A percentile compares a stretch with the other conserved stretches of the same genome.
These are phyloP conservation scores for Myxozyma sirexii DNA, from an alignment of 805 yeast genomes.

Conservation along the genomic window DNA sequence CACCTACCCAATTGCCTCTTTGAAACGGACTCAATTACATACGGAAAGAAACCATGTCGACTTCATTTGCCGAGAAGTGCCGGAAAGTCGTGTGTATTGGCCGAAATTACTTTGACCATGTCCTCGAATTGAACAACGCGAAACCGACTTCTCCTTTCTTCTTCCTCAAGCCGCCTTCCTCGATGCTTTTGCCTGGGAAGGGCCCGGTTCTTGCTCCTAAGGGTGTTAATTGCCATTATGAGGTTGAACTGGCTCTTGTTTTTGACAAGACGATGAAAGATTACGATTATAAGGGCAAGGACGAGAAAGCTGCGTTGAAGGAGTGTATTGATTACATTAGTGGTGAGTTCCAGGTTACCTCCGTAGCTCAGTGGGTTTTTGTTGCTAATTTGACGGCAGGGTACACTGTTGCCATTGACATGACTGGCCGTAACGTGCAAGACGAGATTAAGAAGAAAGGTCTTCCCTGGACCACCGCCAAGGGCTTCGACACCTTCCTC, in stretches of 20 bases:
- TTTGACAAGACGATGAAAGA: conserved; percentile 53
- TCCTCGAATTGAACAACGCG: conserved; percentile 80
- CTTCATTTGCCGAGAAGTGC: conserved; percentile 30
- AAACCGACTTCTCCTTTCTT: conserved; percentile 87
- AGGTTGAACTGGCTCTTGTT: conserved; percentile 85
- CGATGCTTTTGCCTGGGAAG: conserved; percentile 62
- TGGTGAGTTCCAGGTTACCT: too few species aligned
- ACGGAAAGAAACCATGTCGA: conserved; percentile 20
- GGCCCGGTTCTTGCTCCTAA: conserved; percentile 85
- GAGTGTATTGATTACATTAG: conserved; percentile 78
- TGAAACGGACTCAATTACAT: not conserved
- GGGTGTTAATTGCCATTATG: conserved; percentile 84
- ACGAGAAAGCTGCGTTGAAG: conserved; percentile 57
- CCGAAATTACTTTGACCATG: conserved; percentile 95
- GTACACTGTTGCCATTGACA: conserved; percentile 84
- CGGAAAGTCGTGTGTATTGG: conserved; percentile 89
- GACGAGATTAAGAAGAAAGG: conserved; percentile 93
- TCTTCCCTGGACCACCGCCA: conserved; percentile 94
- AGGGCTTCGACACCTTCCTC: conserved; percentile 94
- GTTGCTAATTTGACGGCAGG: too few species aligned
- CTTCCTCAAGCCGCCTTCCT: conserved; percentile 85
- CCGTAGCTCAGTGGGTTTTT: too few species aligned
- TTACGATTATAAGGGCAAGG: conserved; percentile 41
- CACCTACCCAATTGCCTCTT: not conserved
- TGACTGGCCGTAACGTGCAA: conserved; percentile 96